Conservation (phyloP, 805 yeast genomes). For the Candida suzukii region DNA sequence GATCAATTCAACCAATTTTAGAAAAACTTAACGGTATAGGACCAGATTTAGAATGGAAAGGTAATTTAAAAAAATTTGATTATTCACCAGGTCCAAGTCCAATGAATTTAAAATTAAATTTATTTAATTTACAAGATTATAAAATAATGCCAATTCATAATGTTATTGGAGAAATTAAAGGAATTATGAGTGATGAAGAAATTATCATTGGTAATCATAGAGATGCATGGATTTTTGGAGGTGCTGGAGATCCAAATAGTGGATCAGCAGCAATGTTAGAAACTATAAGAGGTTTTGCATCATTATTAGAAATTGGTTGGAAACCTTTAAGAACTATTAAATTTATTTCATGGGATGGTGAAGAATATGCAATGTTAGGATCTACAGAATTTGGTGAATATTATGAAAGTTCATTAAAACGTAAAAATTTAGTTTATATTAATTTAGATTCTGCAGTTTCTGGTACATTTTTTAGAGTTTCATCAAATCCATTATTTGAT, state of each 20-base stretch:
- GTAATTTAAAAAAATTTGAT: slow-evolving; percentile 33
- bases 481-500: slow-evolving; percentile 52
- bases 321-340: slow-evolving; percentile 34
- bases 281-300: slow-evolving; percentile 42
- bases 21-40: slow-evolving; percentile 31
- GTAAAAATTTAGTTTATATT: slow-evolving; percentile 41
- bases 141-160: slow-evolving; percentile 38
- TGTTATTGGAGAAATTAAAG: slow-evolving; percentile 48
- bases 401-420: slow-evolving; percentile 30
- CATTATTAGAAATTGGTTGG: slow-evolving; percentile 37
- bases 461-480: slow-evolving; percentile 42
- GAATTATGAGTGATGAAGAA: slow-evolving; percentile 44
- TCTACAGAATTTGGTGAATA: slow-evolving; percentile 52
- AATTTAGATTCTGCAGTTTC: slow-evolving; percentile 45
- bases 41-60: slow-evolving; percentile 27
- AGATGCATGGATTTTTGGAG: slow-evolving; percentile 43
- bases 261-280: slow-evolving; percentile 46
- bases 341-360: slow-evolving; percentile 36
- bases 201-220: slow-evolving; percentile 50
- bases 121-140: slow-evolving; percentile 36
- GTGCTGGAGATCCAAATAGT: slow-evolving; percentile 44
- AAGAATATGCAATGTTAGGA: slow-evolving; percentile 44
- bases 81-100: slow-evolving; percentile 42
- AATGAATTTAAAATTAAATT: slow-evolving; percentile 20
- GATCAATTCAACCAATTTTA: slow-evolving; percentile 36